A percentile compares a stretch with the other conserved stretches of the same genome.
Conservation (phyloP, 2,329 filamentous ascomycete genomes). For the Metarhizium rileyi region DNA sequence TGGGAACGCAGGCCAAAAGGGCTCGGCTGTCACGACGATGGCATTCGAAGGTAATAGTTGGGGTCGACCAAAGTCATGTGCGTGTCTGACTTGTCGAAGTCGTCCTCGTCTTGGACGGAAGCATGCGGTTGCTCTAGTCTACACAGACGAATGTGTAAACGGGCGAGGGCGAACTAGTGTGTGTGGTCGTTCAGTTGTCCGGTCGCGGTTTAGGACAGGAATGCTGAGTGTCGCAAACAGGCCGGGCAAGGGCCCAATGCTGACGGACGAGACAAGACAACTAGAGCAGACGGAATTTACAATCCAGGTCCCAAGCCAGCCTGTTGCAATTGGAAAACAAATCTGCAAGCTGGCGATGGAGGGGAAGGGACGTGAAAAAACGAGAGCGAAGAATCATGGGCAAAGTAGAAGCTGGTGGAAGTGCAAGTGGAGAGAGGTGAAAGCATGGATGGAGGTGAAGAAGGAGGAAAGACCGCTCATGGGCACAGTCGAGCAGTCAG, state of each 20-base stretch:
- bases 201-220: slow-evolving; percentile 8
- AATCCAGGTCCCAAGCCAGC: slow-evolving; percentile 1
- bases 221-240: slow-evolving; percentile 11
- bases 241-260: not conserved
- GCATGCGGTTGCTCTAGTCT: not conserved
- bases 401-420: not conserved
- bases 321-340: not conserved
- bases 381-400: slow-evolving; percentile 18
- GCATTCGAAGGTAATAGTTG: not conserved
- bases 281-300: not conserved
- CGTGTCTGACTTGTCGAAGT: not conserved
- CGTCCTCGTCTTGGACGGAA: not conserved
- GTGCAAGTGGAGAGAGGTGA: slow-evolving; percentile 1
- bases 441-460: not conserved
- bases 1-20: not conserved
- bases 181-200: not conserved
- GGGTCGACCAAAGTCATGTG: not conserved
- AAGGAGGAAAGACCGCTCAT: not conserved
- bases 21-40: not conserved
- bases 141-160: slow-evolving; percentile 1
- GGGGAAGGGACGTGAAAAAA: not conserved
- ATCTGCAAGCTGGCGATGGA: not conserved
- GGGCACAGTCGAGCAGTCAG: not conserved
- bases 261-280: not conserved
- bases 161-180: not conserved